Evolutionary conservation across 192 early-diverging fungal genomes (phyloP).

Genomic region (Entomortierella parvispora): DNA sequence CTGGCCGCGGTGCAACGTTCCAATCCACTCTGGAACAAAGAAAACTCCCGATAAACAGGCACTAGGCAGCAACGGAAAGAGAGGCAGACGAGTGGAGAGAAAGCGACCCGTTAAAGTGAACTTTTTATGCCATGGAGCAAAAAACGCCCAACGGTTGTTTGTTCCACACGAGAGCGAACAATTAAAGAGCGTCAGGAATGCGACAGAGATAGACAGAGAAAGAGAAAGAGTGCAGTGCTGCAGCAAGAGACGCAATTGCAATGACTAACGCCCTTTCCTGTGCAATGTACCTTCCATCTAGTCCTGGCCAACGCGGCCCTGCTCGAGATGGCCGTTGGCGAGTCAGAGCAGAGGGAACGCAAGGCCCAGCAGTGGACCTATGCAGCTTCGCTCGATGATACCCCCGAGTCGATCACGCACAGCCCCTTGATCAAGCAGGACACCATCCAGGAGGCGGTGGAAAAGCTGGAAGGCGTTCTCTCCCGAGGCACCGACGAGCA

Average conservation of each 20-base stretch:
- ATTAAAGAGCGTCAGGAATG: too few species aligned
- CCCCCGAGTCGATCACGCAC: conserved; percentile 13
- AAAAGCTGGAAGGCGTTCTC: conserved; percentile 21
- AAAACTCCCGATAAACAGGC: too few species aligned
- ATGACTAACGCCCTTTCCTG: neutral
- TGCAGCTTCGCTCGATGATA: conserved; percentile 16
- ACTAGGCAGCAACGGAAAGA: too few species aligned
- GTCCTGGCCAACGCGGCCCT: conserved; percentile 23
- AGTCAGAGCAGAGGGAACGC: conserved; percentile 5
- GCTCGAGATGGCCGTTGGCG: conserved; percentile 23
- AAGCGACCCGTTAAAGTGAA: too few species aligned
- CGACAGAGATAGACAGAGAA: too few species aligned
- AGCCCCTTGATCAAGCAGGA: conserved; percentile 16
- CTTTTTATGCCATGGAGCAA: too few species aligned
- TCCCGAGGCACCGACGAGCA: conserved; percentile 18
- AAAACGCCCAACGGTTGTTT: too few species aligned
- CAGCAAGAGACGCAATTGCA: neutral
- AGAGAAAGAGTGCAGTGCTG: too few species aligned
- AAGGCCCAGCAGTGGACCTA: conserved; percentile 6
- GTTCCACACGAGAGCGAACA: too few species aligned
- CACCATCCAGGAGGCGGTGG: conserved; percentile 12
- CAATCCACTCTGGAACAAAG: too few species aligned
- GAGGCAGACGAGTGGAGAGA: too few species aligned
- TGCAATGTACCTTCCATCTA: neutral
- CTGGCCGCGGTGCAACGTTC: too few species aligned